Percentiles rank a stretch among this genome's conserved stretches.
phyloP scores from a whole-genome alignment of 352 stramenopile species.

The Phytopythium litorale region DNA sequence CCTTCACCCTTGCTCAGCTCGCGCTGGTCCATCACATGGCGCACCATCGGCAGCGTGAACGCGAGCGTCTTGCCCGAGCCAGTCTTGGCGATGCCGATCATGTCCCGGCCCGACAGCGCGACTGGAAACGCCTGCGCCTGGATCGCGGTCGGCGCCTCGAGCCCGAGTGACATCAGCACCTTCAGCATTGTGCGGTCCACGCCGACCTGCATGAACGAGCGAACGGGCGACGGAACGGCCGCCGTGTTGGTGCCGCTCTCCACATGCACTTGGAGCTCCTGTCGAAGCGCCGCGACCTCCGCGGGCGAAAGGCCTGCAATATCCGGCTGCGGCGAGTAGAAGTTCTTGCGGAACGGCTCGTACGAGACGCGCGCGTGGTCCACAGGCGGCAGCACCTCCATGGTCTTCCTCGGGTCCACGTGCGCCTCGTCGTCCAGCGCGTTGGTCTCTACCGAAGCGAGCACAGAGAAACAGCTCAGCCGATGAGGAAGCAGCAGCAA shows the following conservation, averaged over 20 bases:
- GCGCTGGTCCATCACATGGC: slow-evolving; percentile 86
- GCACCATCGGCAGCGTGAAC: slow-evolving; percentile 95
- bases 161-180: slow-evolving; percentile 59
- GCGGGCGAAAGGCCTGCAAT: slow-evolving; percentile 23
- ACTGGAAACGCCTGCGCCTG: slow-evolving; percentile 82
- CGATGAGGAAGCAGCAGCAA: neutral
- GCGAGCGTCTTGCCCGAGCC: slow-evolving; percentile 97
- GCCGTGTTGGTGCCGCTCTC: slow-evolving; percentile 23
- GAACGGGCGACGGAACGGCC: slow-evolving; percentile 48
- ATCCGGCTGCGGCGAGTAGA: slow-evolving; percentile 61
- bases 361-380: slow-evolving; percentile 72
- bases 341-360: slow-evolving; percentile 77
- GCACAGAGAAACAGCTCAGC: neutral
- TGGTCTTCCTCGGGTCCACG: slow-evolving; percentile 46
- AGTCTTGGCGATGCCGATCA: slow-evolving; percentile 93
- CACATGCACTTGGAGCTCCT: slow-evolving; percentile 46
- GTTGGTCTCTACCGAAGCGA: neutral
- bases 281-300: slow-evolving; percentile 36
- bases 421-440: slow-evolving; percentile 1
- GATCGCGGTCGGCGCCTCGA: slow-evolving; percentile 80
- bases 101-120: slow-evolving; percentile 65
- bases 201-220: slow-evolving; percentile 71
- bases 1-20: slow-evolving; percentile 69
- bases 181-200: slow-evolving; percentile 68
- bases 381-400: slow-evolving; percentile 71